Evolutionary conservation across 2,329 filamentous ascomycete genomes (phyloP).

Genomic region (Alternaria ethzedia): DNA sequence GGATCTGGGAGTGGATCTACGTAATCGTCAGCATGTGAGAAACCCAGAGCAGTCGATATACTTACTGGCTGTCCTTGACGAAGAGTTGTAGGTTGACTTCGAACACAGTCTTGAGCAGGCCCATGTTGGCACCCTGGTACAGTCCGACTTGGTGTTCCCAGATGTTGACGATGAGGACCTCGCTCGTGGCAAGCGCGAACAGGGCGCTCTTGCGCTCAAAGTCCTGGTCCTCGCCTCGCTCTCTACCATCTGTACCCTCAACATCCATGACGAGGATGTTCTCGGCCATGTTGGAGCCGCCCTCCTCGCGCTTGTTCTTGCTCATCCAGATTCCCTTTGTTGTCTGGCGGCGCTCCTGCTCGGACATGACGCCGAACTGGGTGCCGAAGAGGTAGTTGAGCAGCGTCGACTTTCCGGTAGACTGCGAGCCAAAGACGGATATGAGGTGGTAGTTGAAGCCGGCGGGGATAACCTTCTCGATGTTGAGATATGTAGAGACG

Average conservation of each 20-base stretch:
- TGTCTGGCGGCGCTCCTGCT: constrained; percentile 90
- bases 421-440: constrained; percentile 98
- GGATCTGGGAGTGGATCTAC: constrained; percentile 84
- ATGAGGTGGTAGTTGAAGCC: constrained; percentile 99
- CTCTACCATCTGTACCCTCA: constrained; percentile 94
- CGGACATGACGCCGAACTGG: constrained; percentile 96
- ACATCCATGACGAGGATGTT: constrained; percentile 99
- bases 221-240: constrained; percentile 96
- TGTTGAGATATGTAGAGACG: constrained; percentile 80
- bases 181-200: constrained; percentile 95
- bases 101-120: constrained; percentile 96
- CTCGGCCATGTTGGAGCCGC: constrained; percentile 76
- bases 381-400: constrained; percentile 96
- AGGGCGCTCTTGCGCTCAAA: constrained; percentile 98
- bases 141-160: constrained; percentile 99
- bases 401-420: constrained; percentile 96
- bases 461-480: constrained; percentile 80
- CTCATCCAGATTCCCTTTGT: constrained; percentile 99
- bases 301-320: constrained; percentile 77
- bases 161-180: constrained; percentile 97
- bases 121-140: constrained; percentile 99
- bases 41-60: constrained; percentile 16
- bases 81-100: constrained; percentile 98
- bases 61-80: constrained; percentile 90
- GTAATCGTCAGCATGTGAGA: constrained; percentile 25